Conservation (phyloP, 2,329 filamentous ascomycete genomes). For the Penicillium sp. region DNA sequence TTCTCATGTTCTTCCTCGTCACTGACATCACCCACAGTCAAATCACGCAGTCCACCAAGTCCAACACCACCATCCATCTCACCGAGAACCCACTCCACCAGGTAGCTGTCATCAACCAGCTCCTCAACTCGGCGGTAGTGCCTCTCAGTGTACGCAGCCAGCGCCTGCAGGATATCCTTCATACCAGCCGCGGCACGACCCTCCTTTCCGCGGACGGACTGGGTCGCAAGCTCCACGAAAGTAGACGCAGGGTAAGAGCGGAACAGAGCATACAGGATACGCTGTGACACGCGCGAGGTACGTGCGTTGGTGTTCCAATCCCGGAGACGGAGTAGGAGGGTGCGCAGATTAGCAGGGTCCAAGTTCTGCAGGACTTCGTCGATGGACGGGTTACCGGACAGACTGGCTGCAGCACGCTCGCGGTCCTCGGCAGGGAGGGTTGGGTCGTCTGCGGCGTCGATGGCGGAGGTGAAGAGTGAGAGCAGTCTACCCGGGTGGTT, state of each 20-base stretch:
- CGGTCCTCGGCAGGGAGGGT: slow-evolving; percentile 25
- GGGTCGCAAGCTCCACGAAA: slow-evolving; percentile 64
- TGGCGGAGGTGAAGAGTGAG: slow-evolving; percentile 75
- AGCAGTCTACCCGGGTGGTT: slow-evolving; percentile 91
- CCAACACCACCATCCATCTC: slow-evolving; percentile 78
- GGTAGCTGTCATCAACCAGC: slow-evolving; percentile 86
- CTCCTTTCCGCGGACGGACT: slow-evolving; percentile 30
- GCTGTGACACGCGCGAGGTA: slow-evolving; percentile 80
- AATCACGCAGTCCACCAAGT: slow-evolving; percentile 30
- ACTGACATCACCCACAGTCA: slow-evolving; percentile 17
- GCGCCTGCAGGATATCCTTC: slow-evolving; percentile 80
- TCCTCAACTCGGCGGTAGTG: slow-evolving; percentile 90
- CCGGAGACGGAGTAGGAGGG: slow-evolving; percentile 73
- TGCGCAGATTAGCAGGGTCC: slow-evolving; percentile 80
- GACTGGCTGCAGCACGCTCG: slow-evolving; percentile 27
- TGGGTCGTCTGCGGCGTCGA: slow-evolving; percentile 66
- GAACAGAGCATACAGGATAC: slow-evolving; percentile 75
- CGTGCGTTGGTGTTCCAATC: slow-evolving; percentile 98
- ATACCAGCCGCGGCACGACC: slow-evolving; percentile 56
- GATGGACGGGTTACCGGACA: slow-evolving; percentile 56
- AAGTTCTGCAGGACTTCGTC: slow-evolving; percentile 79
- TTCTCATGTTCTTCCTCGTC: slow-evolving; percentile 31
- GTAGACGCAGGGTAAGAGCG: slow-evolving; percentile 75
- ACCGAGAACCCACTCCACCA: slow-evolving; percentile 87
- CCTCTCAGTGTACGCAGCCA: slow-evolving; percentile 86